These are phyloP conservation scores for Stagonosporopsis vannaccii DNA, from an alignment of 2,329 filamentous ascomycete genomes.

Conservation along the genomic window DNA sequence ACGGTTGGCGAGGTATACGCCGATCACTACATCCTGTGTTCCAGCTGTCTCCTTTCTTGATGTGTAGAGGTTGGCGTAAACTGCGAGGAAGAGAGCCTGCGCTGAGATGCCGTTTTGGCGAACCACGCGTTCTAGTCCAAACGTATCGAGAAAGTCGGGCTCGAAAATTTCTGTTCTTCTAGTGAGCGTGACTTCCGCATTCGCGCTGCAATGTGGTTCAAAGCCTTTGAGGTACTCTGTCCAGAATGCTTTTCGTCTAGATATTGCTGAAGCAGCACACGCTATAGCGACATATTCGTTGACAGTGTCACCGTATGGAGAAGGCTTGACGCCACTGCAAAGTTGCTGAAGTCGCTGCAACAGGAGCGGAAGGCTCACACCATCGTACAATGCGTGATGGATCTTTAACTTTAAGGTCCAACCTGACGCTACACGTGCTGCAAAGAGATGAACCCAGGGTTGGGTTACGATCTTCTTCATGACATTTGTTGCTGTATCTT, in stretches of 20 bases:
- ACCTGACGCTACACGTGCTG: slow-evolving; percentile 35
- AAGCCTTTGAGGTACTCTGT: slow-evolving; percentile 52
- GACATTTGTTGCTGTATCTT: slow-evolving; percentile 6
- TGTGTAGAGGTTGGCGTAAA: slow-evolving; percentile 65
- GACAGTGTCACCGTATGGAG: slow-evolving; percentile 42
- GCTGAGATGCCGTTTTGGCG: slow-evolving; percentile 65
- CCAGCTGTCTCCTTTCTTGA: slow-evolving; percentile 29
- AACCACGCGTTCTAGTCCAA: slow-evolving; percentile 53
- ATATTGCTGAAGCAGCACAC: neutral
- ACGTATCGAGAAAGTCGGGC: slow-evolving; percentile 56
- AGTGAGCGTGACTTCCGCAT: slow-evolving; percentile 38
- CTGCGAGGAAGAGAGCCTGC: slow-evolving; percentile 79
- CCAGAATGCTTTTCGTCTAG: slow-evolving; percentile 59
- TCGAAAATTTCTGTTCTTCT: slow-evolving; percentile 55
- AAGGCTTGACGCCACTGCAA: slow-evolving; percentile 44
- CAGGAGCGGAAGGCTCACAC: slow-evolving; percentile 74
- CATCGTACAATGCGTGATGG: slow-evolving; percentile 90
- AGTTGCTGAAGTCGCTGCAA: slow-evolving; percentile 60
- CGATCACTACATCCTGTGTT: slow-evolving; percentile 65
- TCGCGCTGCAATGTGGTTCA: slow-evolving; percentile 14
- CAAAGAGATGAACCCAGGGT: slow-evolving; percentile 49
- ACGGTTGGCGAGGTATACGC: slow-evolving; percentile 85
- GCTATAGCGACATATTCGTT: slow-evolving; percentile 50
- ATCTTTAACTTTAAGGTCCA: slow-evolving; percentile 61
- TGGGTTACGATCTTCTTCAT: slow-evolving; percentile 24